These are phyloP conservation scores for Nematodospora valgi DNA, from an alignment of 805 yeast genomes.

Conservation along the genomic window DNA sequence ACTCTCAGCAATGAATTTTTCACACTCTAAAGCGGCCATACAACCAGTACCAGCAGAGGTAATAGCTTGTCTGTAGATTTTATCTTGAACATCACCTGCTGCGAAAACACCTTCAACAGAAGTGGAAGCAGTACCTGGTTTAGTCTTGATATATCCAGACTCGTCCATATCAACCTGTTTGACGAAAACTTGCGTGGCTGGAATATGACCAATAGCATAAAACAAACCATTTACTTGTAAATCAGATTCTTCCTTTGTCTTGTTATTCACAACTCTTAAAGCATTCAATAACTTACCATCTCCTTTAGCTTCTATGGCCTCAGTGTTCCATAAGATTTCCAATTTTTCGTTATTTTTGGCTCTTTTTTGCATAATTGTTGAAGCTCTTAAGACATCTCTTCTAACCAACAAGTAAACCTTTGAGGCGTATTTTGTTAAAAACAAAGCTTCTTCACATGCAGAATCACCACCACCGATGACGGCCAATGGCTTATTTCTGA, in stretches of 20 bases:
- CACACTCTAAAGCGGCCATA: slow-evolving; percentile 98
- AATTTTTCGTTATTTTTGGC: slow-evolving; percentile 79
- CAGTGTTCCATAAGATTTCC: slow-evolving; percentile 86
- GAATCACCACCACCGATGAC: slow-evolving; percentile 99
- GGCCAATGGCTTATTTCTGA: slow-evolving; percentile 96
- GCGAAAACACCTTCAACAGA: slow-evolving; percentile 91
- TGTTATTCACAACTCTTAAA: slow-evolving; percentile 64
- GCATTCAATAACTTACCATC: slow-evolving; percentile 77
- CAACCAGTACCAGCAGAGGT: slow-evolving; percentile 99
- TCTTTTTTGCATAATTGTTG: slow-evolving; percentile 95
- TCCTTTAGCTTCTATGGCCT: slow-evolving; percentile 86
- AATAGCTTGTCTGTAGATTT: slow-evolving; percentile 95
- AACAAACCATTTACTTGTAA: slow-evolving; percentile 86
- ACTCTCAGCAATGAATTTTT: slow-evolving; percentile 69
- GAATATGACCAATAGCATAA: slow-evolving; percentile 97
- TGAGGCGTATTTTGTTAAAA: slow-evolving; percentile 95
- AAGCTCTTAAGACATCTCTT: slow-evolving; percentile 92
- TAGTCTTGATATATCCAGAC: slow-evolving; percentile 82
- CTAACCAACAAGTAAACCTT: slow-evolving; percentile 92
- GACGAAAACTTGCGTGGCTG: slow-evolving; percentile 82
- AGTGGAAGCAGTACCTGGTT: slow-evolving; percentile 85
- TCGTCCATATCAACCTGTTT: slow-evolving; percentile 82
- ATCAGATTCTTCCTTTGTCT: slow-evolving; percentile 65
- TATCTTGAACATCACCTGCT: slow-evolving; percentile 99
- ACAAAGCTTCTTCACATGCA: slow-evolving; percentile 98